A percentile compares a stretch with the other conserved stretches of the same genome.
Conservation (phyloP, 2,329 filamentous ascomycete species). For the Talaromyces verruculosus region DNA sequence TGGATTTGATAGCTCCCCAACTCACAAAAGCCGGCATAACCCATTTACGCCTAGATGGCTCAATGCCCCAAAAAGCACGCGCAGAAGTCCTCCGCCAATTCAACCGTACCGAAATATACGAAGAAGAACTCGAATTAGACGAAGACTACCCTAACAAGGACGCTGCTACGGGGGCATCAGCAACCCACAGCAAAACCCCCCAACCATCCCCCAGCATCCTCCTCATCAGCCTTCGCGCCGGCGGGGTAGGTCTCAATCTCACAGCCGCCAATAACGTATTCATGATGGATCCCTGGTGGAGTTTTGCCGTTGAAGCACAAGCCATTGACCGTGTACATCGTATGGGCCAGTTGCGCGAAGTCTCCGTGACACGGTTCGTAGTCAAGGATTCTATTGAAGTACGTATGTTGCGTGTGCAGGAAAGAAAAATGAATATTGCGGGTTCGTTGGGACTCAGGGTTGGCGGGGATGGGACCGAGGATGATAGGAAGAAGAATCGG, state of each 20-base stretch:
- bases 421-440: conserved; percentile 85
- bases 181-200: conserved; percentile 22
- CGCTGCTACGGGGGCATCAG: conserved; percentile 10
- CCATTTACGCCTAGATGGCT: conserved; percentile 86
- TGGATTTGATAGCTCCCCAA: conserved; percentile 84
- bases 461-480: conserved; percentile 81
- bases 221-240: conserved; percentile 80
- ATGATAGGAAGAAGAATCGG: conserved; percentile 84
- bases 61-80: conserved; percentile 81
- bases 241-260: conserved; percentile 90
- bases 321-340: conserved; percentile 96
- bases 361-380: conserved; percentile 84
- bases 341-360: conserved; percentile 88
- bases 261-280: conserved; percentile 86
- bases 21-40: conserved; percentile 69
- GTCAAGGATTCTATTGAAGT: conserved; percentile 90
- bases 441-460: conserved; percentile 94
- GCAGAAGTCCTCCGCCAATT: conserved; percentile 77
- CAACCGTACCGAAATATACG: conserved; percentile 45
- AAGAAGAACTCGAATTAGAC: conserved; percentile 37
- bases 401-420: conserved; percentile 89
- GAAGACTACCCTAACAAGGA: conserved; percentile 30
- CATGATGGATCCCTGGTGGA: conserved; percentile 99
- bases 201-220: conserved; percentile 55
- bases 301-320: conserved; percentile 92